phyloP scores from a whole-genome alignment of 805 yeast species.

The Isabelozyma pseudorhagii region DNA sequence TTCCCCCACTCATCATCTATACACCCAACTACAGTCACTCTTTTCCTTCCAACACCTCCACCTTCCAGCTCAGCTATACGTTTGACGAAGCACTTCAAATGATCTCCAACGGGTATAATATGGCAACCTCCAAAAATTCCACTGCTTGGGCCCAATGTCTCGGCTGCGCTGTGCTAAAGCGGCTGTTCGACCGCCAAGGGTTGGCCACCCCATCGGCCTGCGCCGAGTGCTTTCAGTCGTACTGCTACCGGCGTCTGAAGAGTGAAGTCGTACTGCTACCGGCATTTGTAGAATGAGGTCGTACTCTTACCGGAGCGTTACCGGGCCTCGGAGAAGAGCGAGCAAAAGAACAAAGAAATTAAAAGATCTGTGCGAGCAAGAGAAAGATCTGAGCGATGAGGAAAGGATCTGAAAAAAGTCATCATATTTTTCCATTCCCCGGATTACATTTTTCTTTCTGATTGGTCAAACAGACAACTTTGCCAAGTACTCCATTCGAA shows the following conservation, averaged over 20 bases:
- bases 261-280: not conserved
- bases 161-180: conserved; percentile 55
- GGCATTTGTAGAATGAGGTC: not conserved
- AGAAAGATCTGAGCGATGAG: not conserved
- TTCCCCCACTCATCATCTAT: conserved; percentile 52
- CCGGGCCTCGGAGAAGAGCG: not conserved
- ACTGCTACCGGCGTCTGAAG: not conserved
- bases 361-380: not conserved
- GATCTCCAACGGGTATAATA: conserved; percentile 50
- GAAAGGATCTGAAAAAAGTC: too few species aligned
- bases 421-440: not conserved
- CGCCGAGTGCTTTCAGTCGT: not conserved
- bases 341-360: not conserved
- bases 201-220: not conserved
- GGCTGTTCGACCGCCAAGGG: conserved; percentile 42
- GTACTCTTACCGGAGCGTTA: not conserved
- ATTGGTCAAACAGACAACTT: too few species aligned
- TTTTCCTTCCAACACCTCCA: conserved; percentile 52
- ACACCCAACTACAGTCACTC: conserved; percentile 43
- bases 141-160: conserved; percentile 46
- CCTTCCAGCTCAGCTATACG: conserved; percentile 53
- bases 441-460: not conserved
- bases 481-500: too few species aligned
- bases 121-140: conserved; percentile 47
- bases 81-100: conserved; percentile 40